Conservation (phyloP, 768 basidiomycete genomes). For the Pleurotus pulmonarius region DNA sequence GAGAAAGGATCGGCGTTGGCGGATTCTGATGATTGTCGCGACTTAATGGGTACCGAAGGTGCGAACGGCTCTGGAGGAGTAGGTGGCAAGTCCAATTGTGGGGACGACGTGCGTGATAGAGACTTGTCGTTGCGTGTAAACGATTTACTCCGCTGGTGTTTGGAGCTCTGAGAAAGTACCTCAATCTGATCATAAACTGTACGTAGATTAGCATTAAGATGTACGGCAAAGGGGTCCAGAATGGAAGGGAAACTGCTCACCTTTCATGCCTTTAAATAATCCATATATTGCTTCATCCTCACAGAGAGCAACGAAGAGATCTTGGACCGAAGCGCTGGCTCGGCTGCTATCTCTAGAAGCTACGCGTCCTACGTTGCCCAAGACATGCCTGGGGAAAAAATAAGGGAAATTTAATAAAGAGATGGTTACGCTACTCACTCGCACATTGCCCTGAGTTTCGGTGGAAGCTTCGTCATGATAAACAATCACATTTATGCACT, state of each 20-base stretch:
- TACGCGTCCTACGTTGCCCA: slow-evolving; percentile 81
- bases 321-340: slow-evolving; percentile 68
- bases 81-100: slow-evolving; percentile 35
- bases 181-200: slow-evolving; percentile 81
- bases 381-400: slow-evolving; percentile 60
- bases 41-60: slow-evolving; percentile 18
- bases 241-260: slow-evolving; percentile 34
- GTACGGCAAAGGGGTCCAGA: slow-evolving; percentile 16
- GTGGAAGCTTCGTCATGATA: slow-evolving; percentile 22
- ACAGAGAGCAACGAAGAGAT: slow-evolving; percentile 84
- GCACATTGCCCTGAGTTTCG: slow-evolving; percentile 66
- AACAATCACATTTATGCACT: slow-evolving; percentile 15
- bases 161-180: slow-evolving; percentile 52
- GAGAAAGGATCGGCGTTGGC: slow-evolving; percentile 20
- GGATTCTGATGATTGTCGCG: slow-evolving; percentile 37
- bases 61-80: slow-evolving; percentile 28
- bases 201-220: slow-evolving; percentile 14
- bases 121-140: slow-evolving; percentile 48
- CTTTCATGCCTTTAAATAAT: slow-evolving; percentile 83
- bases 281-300: slow-evolving; percentile 88
- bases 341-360: slow-evolving; percentile 83
- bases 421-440: slow-evolving; percentile 52
- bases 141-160: slow-evolving; percentile 66
- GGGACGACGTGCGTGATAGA: slow-evolving; percentile 42
- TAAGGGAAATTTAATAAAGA: slow-evolving; percentile 9